These are phyloP conservation scores for Coniferiporia sulphurascens DNA, from an alignment of 1,284 basidiomycete species.

Conservation along the genomic window DNA sequence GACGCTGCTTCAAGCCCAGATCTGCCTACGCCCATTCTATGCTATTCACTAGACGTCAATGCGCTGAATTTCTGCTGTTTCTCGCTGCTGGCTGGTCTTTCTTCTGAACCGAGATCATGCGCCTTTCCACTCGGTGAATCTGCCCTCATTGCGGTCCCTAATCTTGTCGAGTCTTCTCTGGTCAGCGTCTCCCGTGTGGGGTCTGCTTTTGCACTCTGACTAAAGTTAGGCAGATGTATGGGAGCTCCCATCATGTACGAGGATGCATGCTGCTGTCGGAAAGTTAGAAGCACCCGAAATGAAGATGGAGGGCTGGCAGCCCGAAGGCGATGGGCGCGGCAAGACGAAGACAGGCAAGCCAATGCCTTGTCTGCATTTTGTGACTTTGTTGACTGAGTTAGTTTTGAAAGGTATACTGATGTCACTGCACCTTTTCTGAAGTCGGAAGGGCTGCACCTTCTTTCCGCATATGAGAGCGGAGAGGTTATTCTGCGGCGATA, in stretches of 20 bases:
- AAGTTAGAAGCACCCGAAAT: slow-evolving; percentile 30
- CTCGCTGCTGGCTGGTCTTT: slow-evolving; percentile 38
- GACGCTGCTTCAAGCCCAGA: slow-evolving; percentile 50
- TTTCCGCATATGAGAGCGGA: slow-evolving; percentile 82
- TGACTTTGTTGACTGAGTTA: neutral
- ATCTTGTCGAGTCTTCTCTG: slow-evolving; percentile 80
- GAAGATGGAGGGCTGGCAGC: slow-evolving; percentile 26
- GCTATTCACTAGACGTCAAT: slow-evolving; percentile 77
- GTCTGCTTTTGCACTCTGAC: slow-evolving; percentile 5
- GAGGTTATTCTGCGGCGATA: slow-evolving; percentile 62
- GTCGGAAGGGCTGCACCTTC: slow-evolving; percentile 44
- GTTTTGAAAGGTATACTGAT: slow-evolving; percentile 69
- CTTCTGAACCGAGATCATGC: slow-evolving; percentile 11
- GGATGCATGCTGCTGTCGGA: slow-evolving; percentile 79
- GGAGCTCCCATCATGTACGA: slow-evolving; percentile 54
- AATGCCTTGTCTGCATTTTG: no score
- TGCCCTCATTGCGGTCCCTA: slow-evolving; percentile 75
- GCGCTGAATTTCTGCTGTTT: slow-evolving; percentile 89
- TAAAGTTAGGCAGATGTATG: slow-evolving; percentile 71
- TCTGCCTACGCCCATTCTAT: slow-evolving; percentile 45
- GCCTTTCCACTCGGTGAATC: slow-evolving; percentile 21
- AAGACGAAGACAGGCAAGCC: slow-evolving; percentile 39
- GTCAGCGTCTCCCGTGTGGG: slow-evolving; percentile 38
- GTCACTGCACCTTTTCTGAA: slow-evolving; percentile 66
- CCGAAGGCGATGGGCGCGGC: slow-evolving; percentile 42